A percentile compares a stretch with the other conserved stretches of the same genome.
Evolutionary conservation across 2,329 filamentous ascomycete species (phyloP).

Genomic region (Byssochlamys sp.): DNA sequence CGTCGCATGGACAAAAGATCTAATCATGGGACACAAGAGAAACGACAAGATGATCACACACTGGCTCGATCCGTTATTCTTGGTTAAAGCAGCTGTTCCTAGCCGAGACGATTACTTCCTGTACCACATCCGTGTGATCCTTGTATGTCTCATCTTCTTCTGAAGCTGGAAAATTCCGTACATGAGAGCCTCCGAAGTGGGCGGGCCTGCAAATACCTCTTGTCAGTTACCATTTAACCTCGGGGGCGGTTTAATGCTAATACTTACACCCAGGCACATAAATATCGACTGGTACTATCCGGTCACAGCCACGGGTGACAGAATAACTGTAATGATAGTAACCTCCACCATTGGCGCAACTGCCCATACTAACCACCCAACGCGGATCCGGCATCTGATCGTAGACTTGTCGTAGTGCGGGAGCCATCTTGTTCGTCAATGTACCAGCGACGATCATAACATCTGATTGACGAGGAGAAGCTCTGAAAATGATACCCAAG

Average conservation of each 20-base stretch:
- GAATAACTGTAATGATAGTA: constrained; percentile 85
- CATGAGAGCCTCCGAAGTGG: constrained; percentile 48
- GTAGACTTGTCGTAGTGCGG: constrained; percentile 77
- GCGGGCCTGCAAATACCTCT: constrained; percentile 31
- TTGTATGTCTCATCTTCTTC: constrained; percentile 61
- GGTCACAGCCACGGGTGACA: constrained; percentile 66
- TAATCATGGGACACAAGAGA: not conserved
- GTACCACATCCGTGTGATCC: constrained; percentile 51
- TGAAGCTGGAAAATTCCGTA: constrained; percentile 68
- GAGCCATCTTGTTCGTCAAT: constrained; percentile 89
- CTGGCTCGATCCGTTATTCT: not conserved
- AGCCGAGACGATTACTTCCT: constrained; percentile 31
- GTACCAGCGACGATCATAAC: constrained; percentile 88
- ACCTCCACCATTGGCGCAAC: constrained; percentile 74
- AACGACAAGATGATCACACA: not conserved
- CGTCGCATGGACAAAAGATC: not conserved
- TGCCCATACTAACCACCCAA: constrained; percentile 81
- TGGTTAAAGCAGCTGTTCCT: not conserved
- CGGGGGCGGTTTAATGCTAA: constrained; percentile 11
- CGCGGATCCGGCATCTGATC: constrained; percentile 91
- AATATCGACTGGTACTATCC: constrained; percentile 73
- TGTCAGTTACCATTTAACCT: constrained; percentile 6
- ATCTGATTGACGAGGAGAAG: constrained; percentile 74
- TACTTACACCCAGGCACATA: constrained; percentile 72
- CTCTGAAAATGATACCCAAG: constrained; percentile 78